Percentiles rank a stretch among this genome's conserved stretches.
phyloP scores from a whole-genome alignment of 2,329 filamentous ascomycete species.

The Penicillium sp. region DNA sequence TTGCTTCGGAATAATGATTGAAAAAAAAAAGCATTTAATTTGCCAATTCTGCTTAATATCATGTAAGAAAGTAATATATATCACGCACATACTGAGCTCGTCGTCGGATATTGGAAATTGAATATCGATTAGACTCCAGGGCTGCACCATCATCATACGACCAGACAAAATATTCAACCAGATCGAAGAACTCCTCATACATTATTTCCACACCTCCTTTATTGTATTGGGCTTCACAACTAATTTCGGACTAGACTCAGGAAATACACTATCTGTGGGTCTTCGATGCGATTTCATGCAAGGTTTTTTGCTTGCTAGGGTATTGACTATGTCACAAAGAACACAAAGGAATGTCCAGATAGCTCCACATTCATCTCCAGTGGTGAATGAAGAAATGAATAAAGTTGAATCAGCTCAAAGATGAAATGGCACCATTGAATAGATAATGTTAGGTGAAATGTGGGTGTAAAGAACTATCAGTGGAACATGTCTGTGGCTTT shows the following conservation, averaged over 20 bases:
- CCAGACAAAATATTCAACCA: too few species aligned
- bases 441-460: not conserved
- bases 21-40: not conserved
- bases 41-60: not conserved
- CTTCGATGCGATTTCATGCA: not conserved
- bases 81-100: not conserved
- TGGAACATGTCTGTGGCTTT: not conserved
- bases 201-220: too few species aligned
- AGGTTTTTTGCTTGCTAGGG: not conserved
- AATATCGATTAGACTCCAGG: too few species aligned
- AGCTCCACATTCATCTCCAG: not conserved
- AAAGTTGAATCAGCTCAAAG: not conserved
- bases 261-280: too few species aligned
- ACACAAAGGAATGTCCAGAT: not conserved
- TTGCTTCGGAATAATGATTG: constrained; percentile 1
- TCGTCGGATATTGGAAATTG: too few species aligned
- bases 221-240: too few species aligned
- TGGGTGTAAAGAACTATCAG: not conserved
- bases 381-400: not conserved
- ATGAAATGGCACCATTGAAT: too few species aligned
- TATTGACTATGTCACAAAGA: not conserved
- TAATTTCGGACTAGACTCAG: too few species aligned
- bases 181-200: too few species aligned
- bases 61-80: not conserved
- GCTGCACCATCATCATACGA: too few species aligned